phyloP scores from a whole-genome alignment of 2,329 filamentous ascomycete genomes.

The Claviceps sp. region DNA sequence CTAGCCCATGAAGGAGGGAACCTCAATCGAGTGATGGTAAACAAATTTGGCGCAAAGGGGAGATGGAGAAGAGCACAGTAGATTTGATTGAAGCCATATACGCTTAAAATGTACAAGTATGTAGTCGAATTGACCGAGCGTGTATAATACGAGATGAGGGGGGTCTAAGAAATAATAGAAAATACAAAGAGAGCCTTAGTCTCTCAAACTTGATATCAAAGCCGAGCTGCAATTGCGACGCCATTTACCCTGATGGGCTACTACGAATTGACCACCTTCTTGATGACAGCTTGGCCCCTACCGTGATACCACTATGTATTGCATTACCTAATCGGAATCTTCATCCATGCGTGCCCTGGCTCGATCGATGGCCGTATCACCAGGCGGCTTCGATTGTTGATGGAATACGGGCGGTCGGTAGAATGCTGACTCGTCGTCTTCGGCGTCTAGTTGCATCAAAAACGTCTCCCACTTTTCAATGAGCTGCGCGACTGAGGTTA shows the following conservation, averaged over 20 bases:
- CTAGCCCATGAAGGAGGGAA: neutral
- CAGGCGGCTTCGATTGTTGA: slow-evolving; percentile 32
- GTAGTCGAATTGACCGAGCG: slow-evolving; percentile 16
- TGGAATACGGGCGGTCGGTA: slow-evolving; percentile 50
- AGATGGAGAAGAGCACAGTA: neutral
- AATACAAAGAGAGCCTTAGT: slow-evolving; percentile 6
- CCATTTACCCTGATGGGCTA: slow-evolving; percentile 6
- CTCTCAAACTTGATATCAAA: slow-evolving; percentile 8
- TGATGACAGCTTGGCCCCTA: neutral
- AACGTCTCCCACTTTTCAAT: slow-evolving; percentile 98
- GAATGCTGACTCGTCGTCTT: slow-evolving; percentile 66
- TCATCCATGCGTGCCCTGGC: slow-evolving; percentile 46
- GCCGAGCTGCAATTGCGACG: slow-evolving; percentile 1
- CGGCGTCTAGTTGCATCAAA: slow-evolving; percentile 86
- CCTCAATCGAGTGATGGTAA: neutral
- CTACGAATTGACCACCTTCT: neutral
- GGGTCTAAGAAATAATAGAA: slow-evolving; percentile 5
- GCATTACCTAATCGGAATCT: slow-evolving; percentile 32
- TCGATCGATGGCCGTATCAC: slow-evolving; percentile 46
- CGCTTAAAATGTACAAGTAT: slow-evolving; percentile 20
- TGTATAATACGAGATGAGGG: slow-evolving; percentile 21
- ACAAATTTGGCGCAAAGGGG: neutral
- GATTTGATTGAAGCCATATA: slow-evolving; percentile 1
- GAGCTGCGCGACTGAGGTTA: slow-evolving; percentile 26
- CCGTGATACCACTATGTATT: slow-evolving; percentile 1